Evolutionary conservation across 2,329 filamentous ascomycete species (phyloP).

Genomic region (Colletotrichum sp.): DNA sequence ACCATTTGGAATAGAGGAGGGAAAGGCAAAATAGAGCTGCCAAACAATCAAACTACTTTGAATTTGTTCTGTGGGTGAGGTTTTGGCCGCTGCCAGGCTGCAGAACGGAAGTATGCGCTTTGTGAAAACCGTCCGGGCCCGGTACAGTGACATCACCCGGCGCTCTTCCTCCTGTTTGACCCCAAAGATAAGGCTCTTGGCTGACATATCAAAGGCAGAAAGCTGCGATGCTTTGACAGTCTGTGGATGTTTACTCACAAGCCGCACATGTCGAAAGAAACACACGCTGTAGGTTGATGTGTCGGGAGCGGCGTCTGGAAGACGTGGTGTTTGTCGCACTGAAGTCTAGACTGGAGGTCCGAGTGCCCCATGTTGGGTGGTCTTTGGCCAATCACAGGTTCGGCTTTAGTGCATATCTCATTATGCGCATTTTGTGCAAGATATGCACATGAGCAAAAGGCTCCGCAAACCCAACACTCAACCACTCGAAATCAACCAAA

Average conservation of each 20-base stretch:
- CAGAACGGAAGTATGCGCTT: neutral
- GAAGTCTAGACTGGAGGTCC: neutral
- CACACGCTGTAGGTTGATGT: neutral
- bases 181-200: neutral
- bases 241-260: neutral
- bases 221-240: neutral
- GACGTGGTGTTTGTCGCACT: neutral
- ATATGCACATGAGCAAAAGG: neutral
- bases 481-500: neutral
- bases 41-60: neutral
- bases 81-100: neutral
- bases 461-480: neutral
- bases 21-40: neutral
- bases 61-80: neutral
- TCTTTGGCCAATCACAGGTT: neutral
- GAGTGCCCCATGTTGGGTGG: neutral
- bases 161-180: neutral
- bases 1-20: neutral
- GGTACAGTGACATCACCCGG: neutral
- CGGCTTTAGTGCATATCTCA: neutral
- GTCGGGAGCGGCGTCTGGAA: neutral
- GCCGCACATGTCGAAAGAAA: neutral
- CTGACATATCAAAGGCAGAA: neutral
- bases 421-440: neutral
- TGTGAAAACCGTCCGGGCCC: neutral